A percentile compares a stretch with the other conserved stretches of the same genome.
phyloP scores from a whole-genome alignment of 495 filamentous ascomycete species.

The Pyrenula aspistea region DNA sequence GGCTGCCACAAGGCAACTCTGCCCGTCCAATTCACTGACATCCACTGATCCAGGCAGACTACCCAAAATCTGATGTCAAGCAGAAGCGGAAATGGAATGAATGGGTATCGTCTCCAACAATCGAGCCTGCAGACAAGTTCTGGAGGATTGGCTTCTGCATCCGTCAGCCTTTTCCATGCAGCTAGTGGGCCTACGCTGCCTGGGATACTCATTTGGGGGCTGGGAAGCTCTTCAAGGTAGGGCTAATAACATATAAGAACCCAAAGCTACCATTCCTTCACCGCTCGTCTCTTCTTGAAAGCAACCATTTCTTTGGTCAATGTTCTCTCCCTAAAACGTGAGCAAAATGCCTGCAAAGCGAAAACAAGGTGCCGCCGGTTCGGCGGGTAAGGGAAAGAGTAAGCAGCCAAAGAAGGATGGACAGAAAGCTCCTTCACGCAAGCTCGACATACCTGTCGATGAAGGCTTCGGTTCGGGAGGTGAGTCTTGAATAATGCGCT shows the following conservation, averaged over 20 bases:
- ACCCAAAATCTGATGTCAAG: neutral
- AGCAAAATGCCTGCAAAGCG: neutral
- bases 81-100: neutral
- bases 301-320: neutral
- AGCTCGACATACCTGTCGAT: constrained; percentile 37
- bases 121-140: neutral
- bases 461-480: constrained; percentile 26
- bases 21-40: neutral
- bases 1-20: neutral
- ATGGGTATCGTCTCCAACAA: neutral
- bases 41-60: neutral
- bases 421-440: constrained; percentile 25
- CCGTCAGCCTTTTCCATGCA: neutral
- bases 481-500: constrained; percentile 11
- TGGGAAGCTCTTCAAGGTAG: neutral
- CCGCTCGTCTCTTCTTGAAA: neutral
- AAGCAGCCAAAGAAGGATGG: constrained; percentile 20
- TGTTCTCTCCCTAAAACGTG: too few species aligned
- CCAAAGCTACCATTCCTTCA: neutral
- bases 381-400: neutral
- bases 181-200: neutral
- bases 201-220: neutral
- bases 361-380: neutral
- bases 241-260: neutral
- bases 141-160: neutral